These are phyloP conservation scores for Testicularia cyperi DNA, from an alignment of 1,284 basidiomycete genomes.

Conservation along the genomic window DNA sequence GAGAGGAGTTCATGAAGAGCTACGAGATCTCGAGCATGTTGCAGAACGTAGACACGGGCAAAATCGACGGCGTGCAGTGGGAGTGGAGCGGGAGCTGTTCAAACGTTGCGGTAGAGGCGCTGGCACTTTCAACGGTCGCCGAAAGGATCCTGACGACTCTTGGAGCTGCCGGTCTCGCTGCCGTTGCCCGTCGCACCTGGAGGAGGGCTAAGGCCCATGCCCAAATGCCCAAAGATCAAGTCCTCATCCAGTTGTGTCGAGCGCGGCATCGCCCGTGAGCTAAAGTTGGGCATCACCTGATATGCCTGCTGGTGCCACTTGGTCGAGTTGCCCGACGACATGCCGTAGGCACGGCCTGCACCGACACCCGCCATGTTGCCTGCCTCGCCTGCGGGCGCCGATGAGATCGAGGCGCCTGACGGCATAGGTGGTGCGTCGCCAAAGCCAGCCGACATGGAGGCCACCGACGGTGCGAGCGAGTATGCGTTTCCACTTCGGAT, in stretches of 20 bases:
- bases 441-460: conserved; percentile 34
- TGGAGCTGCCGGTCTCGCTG: conserved; percentile 23
- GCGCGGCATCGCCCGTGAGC: conserved; percentile 20
- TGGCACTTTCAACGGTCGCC: conserved; percentile 22
- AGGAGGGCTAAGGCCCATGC: conserved; percentile 29
- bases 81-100: too few relatives aligned
- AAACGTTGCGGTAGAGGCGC: too few relatives aligned
- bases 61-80: too few relatives aligned
- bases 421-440: conserved; percentile 28
- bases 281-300: conserved; percentile 41
- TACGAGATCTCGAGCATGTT: too few relatives aligned
- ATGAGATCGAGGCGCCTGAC: conserved; percentile 19
- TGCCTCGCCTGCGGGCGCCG: conserved; percentile 20
- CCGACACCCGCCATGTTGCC: conserved; percentile 42
- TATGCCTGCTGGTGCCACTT: conserved; percentile 43
- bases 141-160: conserved; percentile 33
- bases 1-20: too few relatives aligned
- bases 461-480: conserved; percentile 32
- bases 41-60: too few relatives aligned
- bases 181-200: conserved; percentile 22
- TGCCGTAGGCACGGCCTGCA: conserved; percentile 25
- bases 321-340: conserved; percentile 35
- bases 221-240: conserved; percentile 36
- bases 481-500: conserved; percentile 30
- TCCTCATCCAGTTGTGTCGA: conserved; percentile 38